Percentiles rank a stretch among this genome's conserved stretches.
Evolutionary conservation across 768 basidiomycete genomes (phyloP).

Genomic region (Agaricus sinodeliciosus): DNA sequence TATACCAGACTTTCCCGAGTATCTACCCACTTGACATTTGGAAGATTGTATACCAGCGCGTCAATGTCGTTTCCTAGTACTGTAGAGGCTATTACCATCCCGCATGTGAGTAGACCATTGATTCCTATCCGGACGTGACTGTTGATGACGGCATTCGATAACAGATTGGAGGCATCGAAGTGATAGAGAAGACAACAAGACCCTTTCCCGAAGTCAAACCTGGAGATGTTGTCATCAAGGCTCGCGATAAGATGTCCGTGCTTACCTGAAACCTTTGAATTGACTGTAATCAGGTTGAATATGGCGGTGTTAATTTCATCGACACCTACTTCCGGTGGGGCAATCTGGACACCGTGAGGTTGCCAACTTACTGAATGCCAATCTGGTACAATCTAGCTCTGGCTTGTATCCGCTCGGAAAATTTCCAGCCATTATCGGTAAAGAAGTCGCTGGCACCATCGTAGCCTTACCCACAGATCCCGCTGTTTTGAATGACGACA

Average conservation of each 20-base stretch:
- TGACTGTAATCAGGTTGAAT: slow-evolving; percentile 50
- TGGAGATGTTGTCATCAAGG: slow-evolving; percentile 51
- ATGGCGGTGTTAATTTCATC: slow-evolving; percentile 82
- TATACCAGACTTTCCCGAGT: slow-evolving; percentile 18
- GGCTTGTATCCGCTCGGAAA: slow-evolving; percentile 56
- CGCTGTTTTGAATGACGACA: slow-evolving; percentile 49
- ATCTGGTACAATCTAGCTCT: slow-evolving; percentile 25
- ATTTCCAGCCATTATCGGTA: slow-evolving; percentile 67
- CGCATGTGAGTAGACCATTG: slow-evolving; percentile 31
- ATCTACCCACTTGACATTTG: slow-evolving; percentile 19
- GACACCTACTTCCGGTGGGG: slow-evolving; percentile 72
- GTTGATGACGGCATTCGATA: not conserved
- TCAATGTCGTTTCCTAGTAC: slow-evolving; percentile 51
- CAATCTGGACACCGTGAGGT: not conserved
- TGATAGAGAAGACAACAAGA: slow-evolving; percentile 59
- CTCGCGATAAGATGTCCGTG: slow-evolving; percentile 9
- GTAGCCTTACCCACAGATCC: slow-evolving; percentile 66
- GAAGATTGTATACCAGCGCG: slow-evolving; percentile 1
- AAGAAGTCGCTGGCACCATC: slow-evolving; percentile 74
- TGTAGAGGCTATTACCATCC: slow-evolving; percentile 67
- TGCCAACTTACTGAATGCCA: not conserved
- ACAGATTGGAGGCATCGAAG: slow-evolving; percentile 68
- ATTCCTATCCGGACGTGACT: not conserved
- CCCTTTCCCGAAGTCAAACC: slow-evolving; percentile 61
- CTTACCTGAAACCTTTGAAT: not conserved